Percentiles rank a stretch among this genome's conserved stretches.
Evolutionary conservation across 1,284 basidiomycete genomes (phyloP).

Genomic region (Heterobasidion parviporum): DNA sequence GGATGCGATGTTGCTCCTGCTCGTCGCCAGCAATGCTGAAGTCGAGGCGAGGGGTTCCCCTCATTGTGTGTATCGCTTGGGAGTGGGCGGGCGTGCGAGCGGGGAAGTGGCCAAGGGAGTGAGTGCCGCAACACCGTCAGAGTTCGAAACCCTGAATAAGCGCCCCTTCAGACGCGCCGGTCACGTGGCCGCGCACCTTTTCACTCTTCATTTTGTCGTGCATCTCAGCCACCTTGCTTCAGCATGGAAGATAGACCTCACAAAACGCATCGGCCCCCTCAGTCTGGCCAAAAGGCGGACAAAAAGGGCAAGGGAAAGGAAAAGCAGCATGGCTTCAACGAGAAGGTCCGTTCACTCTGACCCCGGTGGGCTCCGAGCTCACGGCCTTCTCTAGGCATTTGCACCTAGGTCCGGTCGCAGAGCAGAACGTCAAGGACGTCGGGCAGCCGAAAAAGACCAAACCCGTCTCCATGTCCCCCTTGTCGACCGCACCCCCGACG

Average conservation of each 20-base stretch:
- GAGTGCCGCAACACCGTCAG: neutral
- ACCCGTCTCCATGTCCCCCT: conserved; percentile 93
- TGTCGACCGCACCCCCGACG: conserved; percentile 89
- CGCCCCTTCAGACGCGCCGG: conserved; percentile 13
- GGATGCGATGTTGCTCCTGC: conserved; percentile 62
- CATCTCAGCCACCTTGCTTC: conserved; percentile 1
- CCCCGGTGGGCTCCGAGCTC: neutral
- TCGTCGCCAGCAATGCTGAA: conserved; percentile 56
- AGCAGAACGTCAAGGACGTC: conserved; percentile 82
- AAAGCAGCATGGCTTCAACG: conserved; percentile 77
- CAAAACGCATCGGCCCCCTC: conserved; percentile 70
- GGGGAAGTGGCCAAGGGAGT: neutral
- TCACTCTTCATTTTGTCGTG: neutral
- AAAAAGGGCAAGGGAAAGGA: conserved; percentile 69
- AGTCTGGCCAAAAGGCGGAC: conserved; percentile 65
- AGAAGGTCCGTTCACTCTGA: conserved; percentile 47
- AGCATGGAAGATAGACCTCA: conserved; percentile 64
- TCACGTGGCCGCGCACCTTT: conserved; percentile 16
- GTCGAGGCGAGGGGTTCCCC: conserved; percentile 19
- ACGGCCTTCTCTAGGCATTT: conserved; percentile 61
- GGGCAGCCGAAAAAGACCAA: conserved; percentile 92
- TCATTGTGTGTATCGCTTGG: conserved; percentile 8
- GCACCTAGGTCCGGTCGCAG: conserved; percentile 85
- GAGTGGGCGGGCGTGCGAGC: neutral
- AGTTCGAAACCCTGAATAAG: neutral